Evolutionary conservation across 2,329 filamentous ascomycete genomes (phyloP).

Genomic region (Clathrospora elynae): DNA sequence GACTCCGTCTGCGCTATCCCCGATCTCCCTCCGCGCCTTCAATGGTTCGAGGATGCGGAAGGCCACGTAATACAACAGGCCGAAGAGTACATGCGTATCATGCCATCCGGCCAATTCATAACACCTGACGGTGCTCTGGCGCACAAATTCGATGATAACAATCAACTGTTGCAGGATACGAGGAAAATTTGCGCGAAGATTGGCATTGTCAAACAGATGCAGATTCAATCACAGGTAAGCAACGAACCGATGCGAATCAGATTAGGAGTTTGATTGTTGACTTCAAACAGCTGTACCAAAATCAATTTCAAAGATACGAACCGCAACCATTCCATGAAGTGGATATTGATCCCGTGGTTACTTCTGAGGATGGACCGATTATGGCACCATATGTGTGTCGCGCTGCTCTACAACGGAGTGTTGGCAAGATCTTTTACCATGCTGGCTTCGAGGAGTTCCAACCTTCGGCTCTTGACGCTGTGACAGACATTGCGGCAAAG

Average conservation of each 20-base stretch:
- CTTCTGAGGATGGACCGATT: constrained; percentile 84
- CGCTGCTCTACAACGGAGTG: constrained; percentile 83
- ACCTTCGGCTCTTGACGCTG: constrained; percentile 86
- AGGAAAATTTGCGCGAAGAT: constrained; percentile 96
- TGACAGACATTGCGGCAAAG: constrained; percentile 86
- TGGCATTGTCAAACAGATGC: constrained; percentile 98
- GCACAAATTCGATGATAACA: constrained; percentile 84
- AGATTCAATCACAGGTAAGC: constrained; percentile 88
- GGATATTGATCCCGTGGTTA: constrained; percentile 86
- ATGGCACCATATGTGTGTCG: constrained; percentile 84
- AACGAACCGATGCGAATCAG: background rate
- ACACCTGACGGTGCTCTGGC: constrained; percentile 75
- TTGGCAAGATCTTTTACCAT: constrained; percentile 94
- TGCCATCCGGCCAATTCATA: constrained; percentile 75
- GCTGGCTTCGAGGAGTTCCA: constrained; percentile 97
- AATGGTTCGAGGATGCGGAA: constrained; percentile 88
- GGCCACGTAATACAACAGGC: constrained; percentile 87
- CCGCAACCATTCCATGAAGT: constrained; percentile 84
- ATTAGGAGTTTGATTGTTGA: constrained; percentile 18
- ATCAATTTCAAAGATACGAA: constrained; percentile 97
- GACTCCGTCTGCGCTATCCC: constrained; percentile 84
- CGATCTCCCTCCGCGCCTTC: constrained; percentile 75
- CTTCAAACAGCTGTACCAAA: constrained; percentile 78
- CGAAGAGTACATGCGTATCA: constrained; percentile 80
- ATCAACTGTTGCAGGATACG: constrained; percentile 95